Evolutionary conservation across 257 asterid genomes (phyloP), one percentile per base, ranked within the genome.

Genomic region (Salvia miltiorrhiza): DNA sequence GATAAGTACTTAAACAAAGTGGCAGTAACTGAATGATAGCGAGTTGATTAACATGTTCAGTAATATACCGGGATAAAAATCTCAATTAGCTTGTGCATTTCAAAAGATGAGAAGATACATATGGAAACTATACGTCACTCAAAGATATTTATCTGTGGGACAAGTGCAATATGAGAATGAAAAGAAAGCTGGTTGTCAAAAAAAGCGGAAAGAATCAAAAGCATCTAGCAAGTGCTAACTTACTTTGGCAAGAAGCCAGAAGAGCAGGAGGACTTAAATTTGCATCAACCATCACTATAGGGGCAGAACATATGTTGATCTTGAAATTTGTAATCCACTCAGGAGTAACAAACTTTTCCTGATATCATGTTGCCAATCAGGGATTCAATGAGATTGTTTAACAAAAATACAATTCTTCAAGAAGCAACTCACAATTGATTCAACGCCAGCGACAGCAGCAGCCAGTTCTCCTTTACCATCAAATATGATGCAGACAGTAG

Each of bases 391-490:
- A 21, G 72, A 54, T 48, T 45, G 40, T 37, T 43, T 7, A 61
- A 76, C 32, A 63, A 55, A 70, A 48, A 59, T 3, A 73, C 10
- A 23, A n/a, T 63, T 61, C 54, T 44, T 4, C 10, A 9, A 64
- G 41, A 41, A 49, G 56, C 52, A 68, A 79, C 95, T 81, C 82
- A 90, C 99, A 23, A 93, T 70, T 35, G 94, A 82, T 75, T 88
- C 95, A 20, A 87, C 93, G 67, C 93, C 81, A 76, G 99, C 97
- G 32, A 93, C 95, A 74, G 79, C 97, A 65, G 95, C 96, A 56
- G 93, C 95, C 80, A 90, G 54, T 72, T 93, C 99, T 69, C 99
- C 99, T 77, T 79, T 79, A 58, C 80, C 84, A 72, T 93, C 99
- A 79, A 84, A 90, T 62, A 90, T 77, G 69, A 86, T 82, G 88